A percentile compares a stretch with the other conserved stretches of the same genome.
These are phyloP conservation scores for Thymus mandschuricus DNA, from an alignment of 257 asterid genomes.

Conservation along the genomic window DNA sequence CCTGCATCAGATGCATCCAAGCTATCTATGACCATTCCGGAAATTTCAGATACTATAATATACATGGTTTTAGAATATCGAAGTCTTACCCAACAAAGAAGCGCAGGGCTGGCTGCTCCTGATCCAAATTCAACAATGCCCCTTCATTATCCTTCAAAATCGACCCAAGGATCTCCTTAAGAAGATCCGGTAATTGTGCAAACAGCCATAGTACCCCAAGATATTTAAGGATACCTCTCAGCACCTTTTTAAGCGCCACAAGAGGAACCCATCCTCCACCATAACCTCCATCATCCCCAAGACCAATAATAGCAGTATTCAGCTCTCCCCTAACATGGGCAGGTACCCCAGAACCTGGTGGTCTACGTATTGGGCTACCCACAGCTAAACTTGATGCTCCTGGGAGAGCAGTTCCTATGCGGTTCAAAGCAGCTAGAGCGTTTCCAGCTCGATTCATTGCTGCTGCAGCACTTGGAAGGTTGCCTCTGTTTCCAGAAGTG, in stretches of 20 bases:
- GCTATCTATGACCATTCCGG: too few species aligned
- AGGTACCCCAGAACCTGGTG: constrained; percentile 91
- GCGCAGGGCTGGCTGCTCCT: constrained; percentile 99
- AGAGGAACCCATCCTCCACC: constrained; percentile 99
- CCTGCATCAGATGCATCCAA: not conserved
- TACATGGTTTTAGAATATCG: not conserved
- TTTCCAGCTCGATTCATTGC: constrained; percentile 72
- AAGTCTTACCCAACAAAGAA: constrained; percentile 92
- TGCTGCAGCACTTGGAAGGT: constrained; percentile 56
- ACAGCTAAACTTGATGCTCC: constrained; percentile 60
- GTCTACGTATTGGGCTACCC: constrained; percentile 63
- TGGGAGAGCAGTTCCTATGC: constrained; percentile 70
- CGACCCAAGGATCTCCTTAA: constrained; percentile 97
- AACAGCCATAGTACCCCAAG: constrained; percentile 99
- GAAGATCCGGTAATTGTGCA: constrained; percentile 95
- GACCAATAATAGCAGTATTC: constrained; percentile 98
- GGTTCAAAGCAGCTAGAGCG: constrained; percentile 67
- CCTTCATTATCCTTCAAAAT: constrained; percentile 97
- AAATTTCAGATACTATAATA: not conserved
- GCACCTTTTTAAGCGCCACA: constrained; percentile 95
- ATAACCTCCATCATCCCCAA: constrained; percentile 99
- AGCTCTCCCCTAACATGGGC: constrained; percentile 97
- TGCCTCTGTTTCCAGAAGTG: constrained; percentile 64
- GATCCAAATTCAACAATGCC: constrained; percentile 93
- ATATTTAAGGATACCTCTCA: constrained; percentile 93